Conservation (phyloP, 192 early-diverging fungal genomes). For the Backusella macrospora region DNA sequence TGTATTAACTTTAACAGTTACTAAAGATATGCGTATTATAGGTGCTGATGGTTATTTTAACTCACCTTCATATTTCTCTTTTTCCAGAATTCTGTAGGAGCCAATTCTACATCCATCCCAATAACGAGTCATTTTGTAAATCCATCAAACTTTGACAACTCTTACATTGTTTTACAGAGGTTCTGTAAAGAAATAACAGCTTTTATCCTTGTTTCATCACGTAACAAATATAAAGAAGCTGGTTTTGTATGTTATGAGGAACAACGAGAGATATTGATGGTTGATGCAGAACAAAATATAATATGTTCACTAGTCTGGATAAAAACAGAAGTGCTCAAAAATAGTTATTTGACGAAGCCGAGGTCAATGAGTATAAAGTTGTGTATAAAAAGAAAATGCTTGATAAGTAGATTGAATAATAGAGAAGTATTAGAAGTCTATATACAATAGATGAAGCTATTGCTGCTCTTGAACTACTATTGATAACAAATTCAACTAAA, state of each 20-base stretch:
- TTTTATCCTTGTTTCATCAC: slow-evolving; percentile 54
- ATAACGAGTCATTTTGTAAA: slow-evolving; percentile 46
- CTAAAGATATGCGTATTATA: slow-evolving; percentile 11
- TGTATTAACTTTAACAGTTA: not conserved
- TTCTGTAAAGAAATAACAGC: slow-evolving; percentile 68
- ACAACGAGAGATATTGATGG: slow-evolving; percentile 19
- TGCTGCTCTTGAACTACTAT: too few relatives aligned
- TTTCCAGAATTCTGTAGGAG: slow-evolving; percentile 32
- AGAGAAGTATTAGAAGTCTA: slow-evolving; percentile 21
- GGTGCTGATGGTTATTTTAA: not conserved
- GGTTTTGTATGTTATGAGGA: slow-evolving; percentile 26
- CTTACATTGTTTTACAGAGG: slow-evolving; percentile 62
- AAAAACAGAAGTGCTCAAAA: not conserved
- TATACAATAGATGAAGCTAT: too few relatives aligned
- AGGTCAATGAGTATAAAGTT: slow-evolving; percentile 19
- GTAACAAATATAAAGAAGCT: slow-evolving; percentile 32
- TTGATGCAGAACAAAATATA: not conserved
- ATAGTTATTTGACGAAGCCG: slow-evolving; percentile 19
- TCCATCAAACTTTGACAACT: slow-evolving; percentile 52
- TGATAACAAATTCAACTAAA: too few relatives aligned
- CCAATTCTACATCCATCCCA: slow-evolving; percentile 40
- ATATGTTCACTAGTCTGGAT: not conserved
- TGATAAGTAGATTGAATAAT: slow-evolving; percentile 34
- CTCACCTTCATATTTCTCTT: slow-evolving; percentile 29
- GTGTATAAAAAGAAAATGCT: slow-evolving; percentile 18